Evolutionary conservation across 1,284 basidiomycete species (phyloP).

Genomic region (Microbotryomycetes sp.): DNA sequence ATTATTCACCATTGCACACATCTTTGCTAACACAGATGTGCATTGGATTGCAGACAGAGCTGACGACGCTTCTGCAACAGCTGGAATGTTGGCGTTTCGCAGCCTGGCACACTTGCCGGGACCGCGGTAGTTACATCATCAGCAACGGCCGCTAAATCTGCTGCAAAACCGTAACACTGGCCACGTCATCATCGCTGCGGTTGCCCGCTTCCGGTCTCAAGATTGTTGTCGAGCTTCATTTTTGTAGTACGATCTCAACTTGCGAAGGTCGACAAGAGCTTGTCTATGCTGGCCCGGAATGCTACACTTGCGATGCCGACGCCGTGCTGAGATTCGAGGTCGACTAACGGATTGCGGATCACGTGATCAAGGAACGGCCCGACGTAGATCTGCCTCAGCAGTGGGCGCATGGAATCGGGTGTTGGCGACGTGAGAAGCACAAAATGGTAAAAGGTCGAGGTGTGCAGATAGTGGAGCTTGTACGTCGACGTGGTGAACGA

Average conservation of each 20-base stretch:
- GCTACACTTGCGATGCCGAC: background rate
- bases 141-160: conserved; percentile 7
- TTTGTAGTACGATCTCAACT: too few relatives aligned
- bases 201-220: too few relatives aligned
- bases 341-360: conserved; percentile 78
- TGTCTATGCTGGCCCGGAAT: background rate
- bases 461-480: conserved; percentile 89
- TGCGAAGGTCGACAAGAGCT: background rate
- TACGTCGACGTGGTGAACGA: conserved; percentile 87
- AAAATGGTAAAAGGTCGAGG: conserved; percentile 88
- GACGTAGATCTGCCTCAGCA: conserved; percentile 78
- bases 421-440: conserved; percentile 63
- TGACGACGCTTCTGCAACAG: too few relatives aligned
- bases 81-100: conserved; percentile 19
- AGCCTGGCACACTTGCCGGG: background rate
- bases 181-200: conserved; percentile 76
- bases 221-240: too few relatives aligned
- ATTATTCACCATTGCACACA: background rate
- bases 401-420: conserved; percentile 54
- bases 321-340: conserved; percentile 34
- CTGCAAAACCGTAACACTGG: conserved; percentile 33
- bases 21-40: too few relatives aligned
- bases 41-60: too few relatives aligned
- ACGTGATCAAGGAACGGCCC: conserved; percentile 91
- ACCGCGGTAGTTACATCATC: background rate